Conservation (phyloP, 352 stramenopile genomes). For the Phytophthora pini region DNA sequence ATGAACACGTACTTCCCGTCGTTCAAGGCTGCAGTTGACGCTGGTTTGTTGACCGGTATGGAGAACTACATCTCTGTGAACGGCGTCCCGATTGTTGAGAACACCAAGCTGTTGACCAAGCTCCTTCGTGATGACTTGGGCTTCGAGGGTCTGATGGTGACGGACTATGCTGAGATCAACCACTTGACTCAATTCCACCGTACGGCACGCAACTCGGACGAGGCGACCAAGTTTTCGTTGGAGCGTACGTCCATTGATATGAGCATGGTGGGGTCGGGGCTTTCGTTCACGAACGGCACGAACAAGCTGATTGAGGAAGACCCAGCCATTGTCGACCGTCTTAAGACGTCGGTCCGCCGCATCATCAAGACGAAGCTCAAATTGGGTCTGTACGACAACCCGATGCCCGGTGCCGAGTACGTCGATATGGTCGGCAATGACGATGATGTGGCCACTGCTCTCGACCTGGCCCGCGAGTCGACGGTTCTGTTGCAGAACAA, state of each 20-base stretch:
- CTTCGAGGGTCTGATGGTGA: conserved; percentile 89
- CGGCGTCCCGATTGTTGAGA: conserved; percentile 85
- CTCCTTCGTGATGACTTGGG: conserved; percentile 78
- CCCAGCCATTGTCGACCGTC: conserved; percentile 34
- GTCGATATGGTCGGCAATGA: conserved; percentile 48
- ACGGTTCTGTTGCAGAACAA: conserved; percentile 39
- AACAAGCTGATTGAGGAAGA: conserved; percentile 42
- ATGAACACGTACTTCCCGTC: conserved; percentile 84
- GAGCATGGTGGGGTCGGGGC: conserved; percentile 75
- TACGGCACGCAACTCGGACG: conserved; percentile 33
- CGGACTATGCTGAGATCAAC: conserved; percentile 91
- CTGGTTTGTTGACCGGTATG: conserved; percentile 86
- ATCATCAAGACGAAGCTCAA: conserved; percentile 71
- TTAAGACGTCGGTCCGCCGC: conserved; percentile 57
- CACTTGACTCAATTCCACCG: conserved; percentile 68
- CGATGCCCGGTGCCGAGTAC: conserved; percentile 53
- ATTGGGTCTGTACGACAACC: conserved; percentile 65
- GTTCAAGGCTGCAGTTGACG: conserved; percentile 72
- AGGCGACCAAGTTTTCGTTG: conserved; percentile 72
- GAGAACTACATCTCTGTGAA: conserved; percentile 93
- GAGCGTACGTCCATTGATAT: conserved; percentile 85
- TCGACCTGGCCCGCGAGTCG: conserved; percentile 65
- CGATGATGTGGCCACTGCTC: conserved; percentile 47
- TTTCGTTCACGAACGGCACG: conserved; percentile 49
- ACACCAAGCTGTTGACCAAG: conserved; percentile 62